These are phyloP conservation scores for Furcasterigmium furcatum DNA, from an alignment of 2,329 filamentous ascomycete species.

Conservation along the genomic window DNA sequence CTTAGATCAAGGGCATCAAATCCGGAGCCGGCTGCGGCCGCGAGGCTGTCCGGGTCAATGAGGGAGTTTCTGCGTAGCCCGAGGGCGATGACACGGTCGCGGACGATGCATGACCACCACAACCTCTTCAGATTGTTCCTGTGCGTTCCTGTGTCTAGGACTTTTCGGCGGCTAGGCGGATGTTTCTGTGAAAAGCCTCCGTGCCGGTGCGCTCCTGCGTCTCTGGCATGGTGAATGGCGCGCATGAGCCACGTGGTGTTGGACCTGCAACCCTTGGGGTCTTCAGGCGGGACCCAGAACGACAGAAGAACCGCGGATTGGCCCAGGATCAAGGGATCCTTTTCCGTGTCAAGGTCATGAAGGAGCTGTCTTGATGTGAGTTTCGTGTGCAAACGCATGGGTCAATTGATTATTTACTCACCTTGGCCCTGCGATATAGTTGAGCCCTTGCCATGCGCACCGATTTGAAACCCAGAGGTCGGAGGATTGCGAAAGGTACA, in stretches of 20 bases:
- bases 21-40: not conserved
- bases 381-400: no score
- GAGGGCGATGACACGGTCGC: not conserved
- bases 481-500: not conserved
- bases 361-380: no score
- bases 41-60: not conserved
- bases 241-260: not conserved
- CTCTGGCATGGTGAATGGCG: not conserved
- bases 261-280: not conserved
- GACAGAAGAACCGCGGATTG: not conserved
- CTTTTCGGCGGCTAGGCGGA: not conserved
- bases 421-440: not conserved
- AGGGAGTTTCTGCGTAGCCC: not conserved
- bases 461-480: not conserved
- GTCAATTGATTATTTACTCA: not conserved
- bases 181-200: not conserved
- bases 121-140: not conserved
- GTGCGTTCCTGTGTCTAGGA: no score
- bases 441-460: not conserved
- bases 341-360: not conserved
- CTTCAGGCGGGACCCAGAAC: not conserved
- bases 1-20: constrained; percentile 4
- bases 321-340: not conserved
- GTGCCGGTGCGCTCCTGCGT: not conserved
- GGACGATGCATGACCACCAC: constrained; percentile 2